Evolutionary conservation across 2,329 filamentous ascomycete genomes (phyloP).

Genomic region (Boeremia lycopersici): DNA sequence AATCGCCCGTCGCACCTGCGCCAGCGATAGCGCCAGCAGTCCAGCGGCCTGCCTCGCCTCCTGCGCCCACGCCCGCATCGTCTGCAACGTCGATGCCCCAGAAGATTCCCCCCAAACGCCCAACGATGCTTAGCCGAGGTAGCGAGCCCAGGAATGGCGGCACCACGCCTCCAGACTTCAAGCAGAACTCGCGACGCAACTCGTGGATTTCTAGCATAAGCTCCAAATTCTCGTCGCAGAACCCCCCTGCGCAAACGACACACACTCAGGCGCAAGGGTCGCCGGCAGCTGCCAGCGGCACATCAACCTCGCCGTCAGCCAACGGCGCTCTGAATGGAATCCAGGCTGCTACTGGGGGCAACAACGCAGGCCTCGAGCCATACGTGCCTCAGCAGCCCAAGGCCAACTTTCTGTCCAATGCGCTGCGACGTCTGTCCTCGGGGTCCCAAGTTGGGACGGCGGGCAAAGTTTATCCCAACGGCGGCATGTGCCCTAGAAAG

Average conservation of each 20-base stretch:
- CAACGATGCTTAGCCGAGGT: conserved; percentile 50
- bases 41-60: conserved; percentile 22
- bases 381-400: conserved; percentile 79
- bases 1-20: conserved; percentile 18
- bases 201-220: conserved; percentile 96
- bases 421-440: conserved; percentile 81
- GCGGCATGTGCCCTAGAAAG: conserved; percentile 77
- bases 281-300: conserved; percentile 49
- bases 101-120: conserved; percentile 46
- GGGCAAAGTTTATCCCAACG: conserved; percentile 61
- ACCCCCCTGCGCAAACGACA: conserved; percentile 40
- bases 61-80: conserved; percentile 24
- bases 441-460: conserved; percentile 51
- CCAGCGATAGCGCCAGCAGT: conserved; percentile 25
- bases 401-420: conserved; percentile 77
- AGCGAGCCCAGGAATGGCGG: conserved; percentile 46
- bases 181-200: conserved; percentile 59
- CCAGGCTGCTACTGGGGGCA: conserved; percentile 34
- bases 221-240: conserved; percentile 80
- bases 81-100: conserved; percentile 28
- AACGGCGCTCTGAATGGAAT: conserved; percentile 49
- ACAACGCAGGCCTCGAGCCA: conserved; percentile 55
- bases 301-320: conserved; percentile 58
- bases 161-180: conserved; percentile 38
- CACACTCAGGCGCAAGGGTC: conserved; percentile 44